A percentile compares a stretch with the other conserved stretches of the same genome.
Conservation (phyloP, 441 rosid genomes). For the Geranium incanum region DNA sequence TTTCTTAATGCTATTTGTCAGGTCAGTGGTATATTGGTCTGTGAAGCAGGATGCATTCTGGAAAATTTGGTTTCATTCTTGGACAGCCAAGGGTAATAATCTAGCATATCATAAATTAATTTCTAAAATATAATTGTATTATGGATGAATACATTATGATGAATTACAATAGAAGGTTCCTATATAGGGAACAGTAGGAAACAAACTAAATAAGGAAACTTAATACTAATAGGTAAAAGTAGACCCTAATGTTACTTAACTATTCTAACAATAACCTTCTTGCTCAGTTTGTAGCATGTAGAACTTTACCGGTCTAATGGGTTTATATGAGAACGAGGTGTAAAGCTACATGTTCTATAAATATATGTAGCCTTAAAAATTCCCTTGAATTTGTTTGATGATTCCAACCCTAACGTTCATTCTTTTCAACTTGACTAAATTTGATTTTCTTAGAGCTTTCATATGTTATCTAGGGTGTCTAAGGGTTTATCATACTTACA, state of each 20-base stretch:
- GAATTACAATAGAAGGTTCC: too few relatives aligned
- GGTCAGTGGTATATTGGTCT: constrained; percentile 82
- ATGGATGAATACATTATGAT: too few relatives aligned
- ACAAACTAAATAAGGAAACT: too few relatives aligned
- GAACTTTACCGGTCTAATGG: not conserved
- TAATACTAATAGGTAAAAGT: too few relatives aligned
- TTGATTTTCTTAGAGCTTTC: not conserved
- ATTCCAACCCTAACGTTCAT: not conserved
- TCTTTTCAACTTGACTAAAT: not conserved
- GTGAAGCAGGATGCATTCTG: constrained; percentile 97
- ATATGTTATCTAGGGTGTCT: not conserved
- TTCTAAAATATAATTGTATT: too few relatives aligned
- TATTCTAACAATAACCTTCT: too few relatives aligned
- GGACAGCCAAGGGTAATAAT: constrained; percentile 66
- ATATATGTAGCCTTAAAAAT: not conserved
- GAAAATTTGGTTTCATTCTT: constrained; percentile 71
- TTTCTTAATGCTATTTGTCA: constrained; percentile 30
- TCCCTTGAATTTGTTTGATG: not conserved
- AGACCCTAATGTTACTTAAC: too few relatives aligned
- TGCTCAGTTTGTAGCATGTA: not conserved
- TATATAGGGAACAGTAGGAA: too few relatives aligned
- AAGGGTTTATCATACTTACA: not conserved
- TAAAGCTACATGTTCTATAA: not conserved
- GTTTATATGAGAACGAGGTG: not conserved
- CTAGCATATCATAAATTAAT: not conserved